Conservation (phyloP, 2,329 filamentous ascomycete species). For the Penicillium brasilianum region DNA sequence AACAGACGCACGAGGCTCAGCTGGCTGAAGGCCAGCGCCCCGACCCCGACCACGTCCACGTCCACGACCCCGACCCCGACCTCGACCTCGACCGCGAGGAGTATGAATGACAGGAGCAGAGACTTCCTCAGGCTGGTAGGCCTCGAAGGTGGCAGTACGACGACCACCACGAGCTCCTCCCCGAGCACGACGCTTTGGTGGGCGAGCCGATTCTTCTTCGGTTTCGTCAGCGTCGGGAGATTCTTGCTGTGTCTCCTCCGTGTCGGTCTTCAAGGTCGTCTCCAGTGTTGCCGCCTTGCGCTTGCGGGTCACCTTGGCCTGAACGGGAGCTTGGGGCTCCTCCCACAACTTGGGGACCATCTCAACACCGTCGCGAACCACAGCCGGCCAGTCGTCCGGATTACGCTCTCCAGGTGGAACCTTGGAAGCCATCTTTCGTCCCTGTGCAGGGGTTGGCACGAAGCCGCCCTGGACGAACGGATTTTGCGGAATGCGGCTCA, state of each 20-base stretch:
- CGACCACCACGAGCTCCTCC: conserved; percentile 32
- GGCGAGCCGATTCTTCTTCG: conserved; percentile 34
- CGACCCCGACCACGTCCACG: conserved; percentile 38
- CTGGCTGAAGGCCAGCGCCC: conserved; percentile 4
- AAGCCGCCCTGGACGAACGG: conserved; percentile 60
- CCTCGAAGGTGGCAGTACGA: conserved; percentile 27
- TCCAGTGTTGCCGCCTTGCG: conserved; percentile 46
- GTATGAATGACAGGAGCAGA: conserved; percentile 11
- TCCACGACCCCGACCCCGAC: conserved; percentile 37
- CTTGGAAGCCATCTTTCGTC: conserved; percentile 46
- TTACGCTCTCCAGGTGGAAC: conserved; percentile 45
- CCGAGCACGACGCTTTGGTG: conserved; percentile 41
- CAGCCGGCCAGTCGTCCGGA: conserved; percentile 47
- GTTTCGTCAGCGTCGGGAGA: conserved; percentile 34
- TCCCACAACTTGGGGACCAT: conserved; percentile 45
- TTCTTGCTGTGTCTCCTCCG: conserved; percentile 36
- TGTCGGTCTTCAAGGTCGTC: conserved; percentile 32
- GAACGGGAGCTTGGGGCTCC: conserved; percentile 34
- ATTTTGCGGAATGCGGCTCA: conserved; percentile 51
- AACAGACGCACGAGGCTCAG: conserved; percentile 28
- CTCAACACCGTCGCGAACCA: conserved; percentile 45
- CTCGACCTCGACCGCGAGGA: conserved; percentile 28
- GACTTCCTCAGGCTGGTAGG: conserved; percentile 29
- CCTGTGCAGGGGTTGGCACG: conserved; percentile 50
- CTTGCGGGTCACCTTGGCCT: conserved; percentile 42